These are phyloP conservation scores for Tricholoma sp. DNA, from an alignment of 768 basidiomycete species.

Conservation along the genomic window DNA sequence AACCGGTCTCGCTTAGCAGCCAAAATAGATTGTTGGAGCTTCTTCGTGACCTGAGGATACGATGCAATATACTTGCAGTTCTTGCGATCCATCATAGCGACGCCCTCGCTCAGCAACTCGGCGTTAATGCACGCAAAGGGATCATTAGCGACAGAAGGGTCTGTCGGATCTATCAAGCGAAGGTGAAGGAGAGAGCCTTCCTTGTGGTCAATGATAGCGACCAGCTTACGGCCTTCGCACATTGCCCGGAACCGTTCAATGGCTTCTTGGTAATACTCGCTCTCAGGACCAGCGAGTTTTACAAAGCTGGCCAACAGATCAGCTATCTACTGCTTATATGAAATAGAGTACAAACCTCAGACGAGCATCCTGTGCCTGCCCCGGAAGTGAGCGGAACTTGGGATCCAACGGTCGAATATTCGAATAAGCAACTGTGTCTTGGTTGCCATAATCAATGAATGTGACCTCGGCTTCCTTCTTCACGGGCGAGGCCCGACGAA, in stretches of 20 bases:
- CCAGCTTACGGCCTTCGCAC: constrained; percentile 90
- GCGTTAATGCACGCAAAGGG: constrained; percentile 81
- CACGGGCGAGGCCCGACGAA: constrained; percentile 76
- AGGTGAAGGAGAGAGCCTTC: constrained; percentile 80
- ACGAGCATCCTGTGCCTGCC: constrained; percentile 93
- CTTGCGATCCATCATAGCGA: constrained; percentile 76
- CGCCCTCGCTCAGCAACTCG: constrained; percentile 83
- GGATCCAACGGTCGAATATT: constrained; percentile 84
- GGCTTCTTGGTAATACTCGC: constrained; percentile 85
- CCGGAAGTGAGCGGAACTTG: constrained; percentile 84
- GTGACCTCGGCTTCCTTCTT: constrained; percentile 94
- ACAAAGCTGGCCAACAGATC: constrained; percentile 59
- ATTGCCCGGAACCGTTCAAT: constrained; percentile 79
- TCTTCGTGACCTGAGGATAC: constrained; percentile 65
- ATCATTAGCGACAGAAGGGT: constrained; percentile 62
- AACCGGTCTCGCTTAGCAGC: constrained; percentile 69
- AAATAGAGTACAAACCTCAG: constrained; percentile 51
- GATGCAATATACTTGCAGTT: constrained; percentile 64
- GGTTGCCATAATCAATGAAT: constrained; percentile 96
- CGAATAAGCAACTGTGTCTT: constrained; percentile 80
- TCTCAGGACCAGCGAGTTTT: constrained; percentile 71
- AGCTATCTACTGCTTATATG: neutral
- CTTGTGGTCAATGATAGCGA: constrained; percentile 90
- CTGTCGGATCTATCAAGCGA: constrained; percentile 85
- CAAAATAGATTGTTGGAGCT: constrained; percentile 53